These are phyloP conservation scores for Alternaria postmessia DNA, from an alignment of 2,329 filamentous ascomycete species.

Conservation along the genomic window DNA sequence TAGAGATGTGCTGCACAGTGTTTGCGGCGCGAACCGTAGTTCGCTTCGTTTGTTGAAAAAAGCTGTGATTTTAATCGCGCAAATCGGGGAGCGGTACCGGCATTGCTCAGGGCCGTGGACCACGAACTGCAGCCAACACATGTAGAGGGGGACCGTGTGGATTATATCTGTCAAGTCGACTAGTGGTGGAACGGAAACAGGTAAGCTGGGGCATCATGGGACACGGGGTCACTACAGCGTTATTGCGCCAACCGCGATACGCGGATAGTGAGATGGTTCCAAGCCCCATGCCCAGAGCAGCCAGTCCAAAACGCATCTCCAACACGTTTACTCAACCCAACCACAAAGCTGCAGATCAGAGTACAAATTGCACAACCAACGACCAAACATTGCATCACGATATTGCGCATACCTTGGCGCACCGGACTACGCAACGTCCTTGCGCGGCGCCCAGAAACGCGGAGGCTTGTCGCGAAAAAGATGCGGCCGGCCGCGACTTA, in stretches of 20 bases:
- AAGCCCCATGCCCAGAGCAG: conserved; percentile 18
- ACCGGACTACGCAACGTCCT: conserved; percentile 11
- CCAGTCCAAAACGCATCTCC: conserved; percentile 14
- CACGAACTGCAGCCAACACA: conserved; percentile 3
- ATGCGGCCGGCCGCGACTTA: conserved; percentile 1
- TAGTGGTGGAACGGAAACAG: conserved; percentile 3
- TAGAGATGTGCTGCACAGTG: conserved; percentile 14
- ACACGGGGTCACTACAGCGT: conserved; percentile 1
- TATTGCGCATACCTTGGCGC: conserved; percentile 13
- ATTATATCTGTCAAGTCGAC: conserved; percentile 7
- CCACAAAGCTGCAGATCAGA: conserved; percentile 12
- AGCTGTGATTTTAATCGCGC: conserved; percentile 12
- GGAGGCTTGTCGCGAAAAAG: conserved; percentile 23
- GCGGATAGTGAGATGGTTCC: conserved; percentile 11
- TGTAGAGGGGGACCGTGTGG: not conserved
- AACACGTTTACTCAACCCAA: conserved; percentile 7
- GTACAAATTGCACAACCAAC: conserved; percentile 8
- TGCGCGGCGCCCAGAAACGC: conserved; percentile 21
- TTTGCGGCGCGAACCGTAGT: conserved; percentile 10
- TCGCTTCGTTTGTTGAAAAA: conserved; percentile 8
- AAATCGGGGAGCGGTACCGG: conserved; percentile 13
- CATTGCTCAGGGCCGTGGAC: conserved; percentile 10
- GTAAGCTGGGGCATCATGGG: conserved; percentile 5
- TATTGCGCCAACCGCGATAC: conserved; percentile 19
- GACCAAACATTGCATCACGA: conserved; percentile 10